Evolutionary conservation across 305 asterid genomes (phyloP).

Genomic region (Solanum aculeatissimum): DNA sequence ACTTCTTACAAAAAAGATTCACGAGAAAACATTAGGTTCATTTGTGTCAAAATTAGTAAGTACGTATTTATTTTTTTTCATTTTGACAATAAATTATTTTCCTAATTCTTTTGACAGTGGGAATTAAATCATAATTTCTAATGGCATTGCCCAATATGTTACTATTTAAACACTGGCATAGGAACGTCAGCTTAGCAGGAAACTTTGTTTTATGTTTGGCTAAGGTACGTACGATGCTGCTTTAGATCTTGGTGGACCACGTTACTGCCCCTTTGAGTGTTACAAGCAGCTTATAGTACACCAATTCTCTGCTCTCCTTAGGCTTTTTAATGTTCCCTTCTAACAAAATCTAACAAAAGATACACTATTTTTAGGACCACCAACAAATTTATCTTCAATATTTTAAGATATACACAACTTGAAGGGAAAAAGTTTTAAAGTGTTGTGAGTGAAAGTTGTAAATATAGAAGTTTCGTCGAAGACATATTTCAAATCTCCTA

Average conservation of each 20-base stretch:
- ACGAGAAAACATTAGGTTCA: neutral
- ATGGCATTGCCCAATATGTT: neutral
- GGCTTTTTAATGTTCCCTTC: neutral
- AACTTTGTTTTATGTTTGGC: neutral
- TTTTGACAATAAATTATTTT: no score
- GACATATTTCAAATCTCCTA: no score
- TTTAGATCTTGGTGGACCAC: neutral
- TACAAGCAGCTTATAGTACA: neutral
- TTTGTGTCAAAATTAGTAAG: neutral
- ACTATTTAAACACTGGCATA: neutral
- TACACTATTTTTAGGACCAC: neutral
- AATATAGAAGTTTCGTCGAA: neutral
- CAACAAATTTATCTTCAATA: neutral
- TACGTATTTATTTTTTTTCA: neutral
- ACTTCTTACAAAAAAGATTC: neutral
- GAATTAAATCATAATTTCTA: neutral
- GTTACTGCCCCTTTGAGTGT: neutral
- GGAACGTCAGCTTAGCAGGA: neutral
- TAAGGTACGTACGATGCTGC: neutral
- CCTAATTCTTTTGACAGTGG: neutral
- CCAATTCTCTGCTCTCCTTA: neutral
- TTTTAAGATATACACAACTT: neutral
- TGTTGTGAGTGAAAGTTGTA: neutral
- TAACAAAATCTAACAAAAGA: neutral
- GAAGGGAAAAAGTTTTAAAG: neutral